Evolutionary conservation across 2,329 filamentous ascomycete species (phyloP), one percentile per base, ranked within the genome.

Genomic region (Sporothrix inflata): DNA sequence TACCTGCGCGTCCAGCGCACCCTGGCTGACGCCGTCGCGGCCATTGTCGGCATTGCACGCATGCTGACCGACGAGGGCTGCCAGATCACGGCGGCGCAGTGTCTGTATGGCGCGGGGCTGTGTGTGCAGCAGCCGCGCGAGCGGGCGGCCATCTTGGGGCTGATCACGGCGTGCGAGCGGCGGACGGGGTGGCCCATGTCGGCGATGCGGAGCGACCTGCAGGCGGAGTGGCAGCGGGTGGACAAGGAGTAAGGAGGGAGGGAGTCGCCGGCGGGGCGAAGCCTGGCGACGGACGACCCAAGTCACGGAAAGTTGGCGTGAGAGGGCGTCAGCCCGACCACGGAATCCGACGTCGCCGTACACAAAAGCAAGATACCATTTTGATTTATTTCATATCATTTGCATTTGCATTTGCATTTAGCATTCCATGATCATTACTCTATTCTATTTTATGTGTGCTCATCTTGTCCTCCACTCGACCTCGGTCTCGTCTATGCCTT

Each of bases 41-140:
- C 79, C 0, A 85, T 87, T 27, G 85, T 83, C 67, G 85, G 85
- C 1, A 85, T 87, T 66, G 85, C 85, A 0, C 80, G 84, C 77
- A 83, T 82, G 69, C 74, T 83, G 40, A 79, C 76, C 2, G 82
- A 84, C 38, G 78, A 82, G 70, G 80, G 80, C 11, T 82, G 80
- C n/a, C 80, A 81, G 61, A 77, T 85, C 16, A 80, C 84, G 76
- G 83, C 81, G 6, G 82, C 82, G 5, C 82, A 84, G 74, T 84
- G 82, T 72, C 75, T 84, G 0, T 85, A 81, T 71, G 82, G 80
- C 4, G 69, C 83, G 2, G 83, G 83, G 0, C 76, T 84, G 11
- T 84, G 83, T 70, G 80, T 82, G 19, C 81, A 81, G 40, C 81
- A 83, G 49, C 71, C 76, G 4, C 74, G 74, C 2, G 82, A 83